phyloP scores from a whole-genome alignment of 2,329 filamentous ascomycete genomes.

The Lecanosticta acicola region DNA sequence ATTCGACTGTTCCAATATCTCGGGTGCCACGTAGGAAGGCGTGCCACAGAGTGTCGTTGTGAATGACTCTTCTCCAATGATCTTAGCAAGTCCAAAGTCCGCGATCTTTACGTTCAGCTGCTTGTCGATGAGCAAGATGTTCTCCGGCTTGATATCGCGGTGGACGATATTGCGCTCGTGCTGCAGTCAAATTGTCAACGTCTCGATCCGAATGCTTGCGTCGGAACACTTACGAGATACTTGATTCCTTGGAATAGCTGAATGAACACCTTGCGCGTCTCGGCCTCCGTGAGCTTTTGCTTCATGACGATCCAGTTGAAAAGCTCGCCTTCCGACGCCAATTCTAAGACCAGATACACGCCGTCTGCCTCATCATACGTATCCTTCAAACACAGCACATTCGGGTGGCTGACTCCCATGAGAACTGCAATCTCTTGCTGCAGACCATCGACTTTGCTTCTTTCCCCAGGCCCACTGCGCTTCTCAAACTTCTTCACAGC shows the following conservation, averaged over 20 bases:
- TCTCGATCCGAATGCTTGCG: not conserved
- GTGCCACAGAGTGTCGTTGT: conserved; percentile 93
- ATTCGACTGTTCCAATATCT: conserved; percentile 78
- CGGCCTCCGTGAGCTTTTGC: conserved; percentile 76
- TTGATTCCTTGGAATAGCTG: conserved; percentile 93
- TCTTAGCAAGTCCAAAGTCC: conserved; percentile 95
- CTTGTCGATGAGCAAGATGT: conserved; percentile 83
- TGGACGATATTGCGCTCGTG: conserved; percentile 97
- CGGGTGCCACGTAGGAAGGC: conserved; percentile 84
- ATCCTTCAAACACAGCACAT: conserved; percentile 87
- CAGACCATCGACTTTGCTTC: conserved; percentile 74
- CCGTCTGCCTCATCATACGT: conserved; percentile 88
- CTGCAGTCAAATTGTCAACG: conserved; percentile 45
- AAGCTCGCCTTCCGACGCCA: conserved; percentile 86
- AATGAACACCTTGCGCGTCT: conserved; percentile 79
- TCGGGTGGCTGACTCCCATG: conserved; percentile 94
- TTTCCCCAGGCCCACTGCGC: conserved; percentile 72
- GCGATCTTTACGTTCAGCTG: conserved; percentile 83
- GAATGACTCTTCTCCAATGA: conserved; percentile 97
- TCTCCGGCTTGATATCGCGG: conserved; percentile 95
- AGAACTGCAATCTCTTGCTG: conserved; percentile 95
- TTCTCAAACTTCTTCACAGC: conserved; percentile 95
- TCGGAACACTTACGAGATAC: conserved; percentile 73
- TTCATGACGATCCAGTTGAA: conserved; percentile 95
- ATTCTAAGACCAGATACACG: conserved; percentile 84